A percentile compares a stretch with the other conserved stretches of the same genome.
phyloP scores from a whole-genome alignment of 2,329 filamentous ascomycete species.

The Dothistroma pini region DNA sequence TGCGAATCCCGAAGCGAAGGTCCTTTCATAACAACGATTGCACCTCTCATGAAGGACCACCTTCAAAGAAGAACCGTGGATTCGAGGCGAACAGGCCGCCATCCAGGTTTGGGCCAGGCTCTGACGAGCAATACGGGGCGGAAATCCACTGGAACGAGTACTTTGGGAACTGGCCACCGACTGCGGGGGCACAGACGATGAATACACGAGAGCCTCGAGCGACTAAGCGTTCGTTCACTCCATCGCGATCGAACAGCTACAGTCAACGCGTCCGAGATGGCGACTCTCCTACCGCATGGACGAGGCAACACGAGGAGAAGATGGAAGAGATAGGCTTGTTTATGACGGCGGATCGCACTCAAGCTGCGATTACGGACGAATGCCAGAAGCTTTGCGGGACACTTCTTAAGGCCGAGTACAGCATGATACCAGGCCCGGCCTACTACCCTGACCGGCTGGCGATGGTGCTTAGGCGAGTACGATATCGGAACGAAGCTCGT shows the following conservation, averaged over 20 bases:
- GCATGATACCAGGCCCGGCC: not conserved
- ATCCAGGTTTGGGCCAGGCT: not conserved
- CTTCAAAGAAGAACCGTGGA: not conserved
- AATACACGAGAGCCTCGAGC: not conserved
- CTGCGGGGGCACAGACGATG: slow-evolving; percentile 2
- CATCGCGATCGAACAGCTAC: slow-evolving; percentile 10
- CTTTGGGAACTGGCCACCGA: slow-evolving; percentile 10
- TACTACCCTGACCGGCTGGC: slow-evolving; percentile 5
- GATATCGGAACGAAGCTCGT: slow-evolving; percentile 17
- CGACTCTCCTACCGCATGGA: slow-evolving; percentile 15
- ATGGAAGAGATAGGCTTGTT: slow-evolving; percentile 16
- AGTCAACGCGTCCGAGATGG: slow-evolving; percentile 14
- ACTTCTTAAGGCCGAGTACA: slow-evolving; percentile 6
- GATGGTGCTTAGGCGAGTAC: slow-evolving; percentile 12
- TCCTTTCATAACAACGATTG: not conserved
- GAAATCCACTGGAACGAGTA: slow-evolving; percentile 11
- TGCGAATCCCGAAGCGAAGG: not conserved
- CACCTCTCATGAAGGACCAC: not conserved
- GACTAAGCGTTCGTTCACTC: slow-evolving; percentile 4
- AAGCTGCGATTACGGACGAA: slow-evolving; percentile 6
- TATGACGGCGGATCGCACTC: slow-evolving; percentile 12
- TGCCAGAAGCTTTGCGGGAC: slow-evolving; percentile 11
- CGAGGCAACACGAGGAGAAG: slow-evolving; percentile 14
- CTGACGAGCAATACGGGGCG: slow-evolving; percentile 1
- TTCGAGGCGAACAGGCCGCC: not conserved